Base-by-base conservation (phyloP, 208 protist genomes). In the Trypanosoma theileri region DNA sequence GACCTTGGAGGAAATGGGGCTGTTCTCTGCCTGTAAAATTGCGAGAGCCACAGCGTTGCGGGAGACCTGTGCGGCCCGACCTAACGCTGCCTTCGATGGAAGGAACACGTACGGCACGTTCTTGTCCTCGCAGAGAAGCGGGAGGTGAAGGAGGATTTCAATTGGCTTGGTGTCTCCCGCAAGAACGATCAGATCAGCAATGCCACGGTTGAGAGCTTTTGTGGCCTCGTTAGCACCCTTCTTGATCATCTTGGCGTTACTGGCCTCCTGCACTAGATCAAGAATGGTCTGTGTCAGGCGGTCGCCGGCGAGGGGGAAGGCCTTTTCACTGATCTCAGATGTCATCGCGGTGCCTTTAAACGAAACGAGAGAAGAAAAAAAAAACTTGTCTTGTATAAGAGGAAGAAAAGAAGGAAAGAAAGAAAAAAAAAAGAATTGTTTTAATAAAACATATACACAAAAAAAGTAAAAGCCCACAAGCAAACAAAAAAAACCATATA, bases 51-150 rank as follows among this genome's bases (percentile, higher is more conserved):
- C 97, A 9, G 99, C 98, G 66, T 98, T 95, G 73, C 99, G 92
- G 17, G 98, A 99, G 31, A 99, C 96, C 72, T 99, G 98, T 68
- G 97, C 98, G 4, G 98, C 98, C 60, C 99, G 89, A 67, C 99
- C 99, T 16, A 99, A 88, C 31, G 97, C 98, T 24, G 86, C 85
- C 82, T 99, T 99, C 24, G 95, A 99, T 17, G 97, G 95, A n/a
- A 99, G 97, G 77, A 99, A 99, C 14, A 99, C 96, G 88, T 99
- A 99, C 59, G 98, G 99, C 55, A 99, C 98, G 80, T 99, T 99
- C 91, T 99, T 99, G 85, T 99, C 99, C 83, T 99, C 99, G 84
- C 99, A 99, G 21, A 99, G 89, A 17, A 99, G 91, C 35, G 99
- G 99, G 14, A 99, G 85, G 87, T 99, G 98, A 21, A 99, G 86